A percentile compares a stretch with the other conserved stretches of the same genome.
Conservation (phyloP, 305 asterid genomes). For the Rubia tinctorum region DNA sequence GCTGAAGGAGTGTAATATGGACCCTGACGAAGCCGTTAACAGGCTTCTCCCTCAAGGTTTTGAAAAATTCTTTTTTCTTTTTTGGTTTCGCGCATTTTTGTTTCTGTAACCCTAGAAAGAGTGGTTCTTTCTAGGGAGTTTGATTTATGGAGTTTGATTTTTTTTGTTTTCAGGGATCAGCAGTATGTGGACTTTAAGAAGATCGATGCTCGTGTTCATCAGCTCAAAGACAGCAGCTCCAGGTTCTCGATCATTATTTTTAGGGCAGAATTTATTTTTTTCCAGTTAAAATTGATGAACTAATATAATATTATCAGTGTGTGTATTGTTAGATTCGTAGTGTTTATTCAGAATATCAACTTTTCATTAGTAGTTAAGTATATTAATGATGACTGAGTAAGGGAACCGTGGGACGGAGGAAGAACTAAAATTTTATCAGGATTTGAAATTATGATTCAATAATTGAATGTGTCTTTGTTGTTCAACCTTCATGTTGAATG, state of each 20-base stretch:
- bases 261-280: background rate
- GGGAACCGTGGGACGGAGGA: too few species aligned
- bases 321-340: background rate
- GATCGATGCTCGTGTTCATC: slow-evolving; percentile 80
- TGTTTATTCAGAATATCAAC: background rate
- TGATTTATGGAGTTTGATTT: background rate
- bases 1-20: too few species aligned
- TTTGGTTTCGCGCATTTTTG: too few species aligned
- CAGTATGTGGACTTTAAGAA: slow-evolving; percentile 61
- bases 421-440: background rate
- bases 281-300: background rate
- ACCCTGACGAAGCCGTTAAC: too few species aligned
- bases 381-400: background rate
- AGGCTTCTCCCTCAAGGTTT: slow-evolving; percentile 59
- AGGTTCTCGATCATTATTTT: slow-evolving; percentile 31
- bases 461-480: too few species aligned
- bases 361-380: background rate
- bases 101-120: too few species aligned
- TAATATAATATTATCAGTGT: background rate
- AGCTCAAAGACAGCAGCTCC: slow-evolving; percentile 83
- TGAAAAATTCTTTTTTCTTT: too few species aligned
- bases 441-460: too few species aligned
- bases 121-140: too few species aligned
- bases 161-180: slow-evolving; percentile 39
- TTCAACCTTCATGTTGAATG: background rate